Evolutionary conservation across 2,329 filamentous ascomycete genomes (phyloP), one percentile per base, ranked within the genome.

Genomic region (Thielaviopsis ethacetica): DNA sequence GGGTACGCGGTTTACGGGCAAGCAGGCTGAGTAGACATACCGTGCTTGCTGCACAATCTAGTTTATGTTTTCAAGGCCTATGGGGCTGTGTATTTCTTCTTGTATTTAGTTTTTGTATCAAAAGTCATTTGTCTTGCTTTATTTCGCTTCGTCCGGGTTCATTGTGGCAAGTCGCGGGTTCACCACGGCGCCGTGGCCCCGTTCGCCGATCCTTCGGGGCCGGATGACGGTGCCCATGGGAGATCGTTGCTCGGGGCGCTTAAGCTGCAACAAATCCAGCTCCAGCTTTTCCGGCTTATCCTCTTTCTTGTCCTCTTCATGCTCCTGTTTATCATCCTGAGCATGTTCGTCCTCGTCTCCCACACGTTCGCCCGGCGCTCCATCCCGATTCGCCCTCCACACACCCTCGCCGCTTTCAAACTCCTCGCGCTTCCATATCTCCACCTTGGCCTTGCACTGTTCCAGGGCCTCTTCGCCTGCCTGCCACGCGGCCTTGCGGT

Each of bases 351-450:
- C 3, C n/a, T 24, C 34, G 26, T 56, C 47, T 7, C 67, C 67
- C 30, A 79, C 69, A 64, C 70, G 75, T 52, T 76, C 73, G 6
- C 82, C 85, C 54, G 73, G 71, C 61, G 76, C 74, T 10, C 86
- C 86, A 71, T 95, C 90, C 63, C 84, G 73, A 72, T 96, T 96
- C 62, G 87, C 88, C 71, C 89, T 84, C 91, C 91, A 96, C 52
- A 93, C 79, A 6, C 84, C 87, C 63, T 86, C 84, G 22, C 83
- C 85, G 1, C 80, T 85, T 53, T 79, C 82, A 75, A 96, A 96
- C 69, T 89, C 86, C 73, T 97, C 91, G 63, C 83, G 76, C 73
- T 96, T 96, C 91, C 91, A 96, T 50, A 98, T 84, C 74, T 98
- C 93, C n/a, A 88, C 88, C 64, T 78, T 82, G 59, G 80, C 81